Base-by-base conservation (phyloP, 108 stramenopile species). In the Nitzschia sp. region DNA sequence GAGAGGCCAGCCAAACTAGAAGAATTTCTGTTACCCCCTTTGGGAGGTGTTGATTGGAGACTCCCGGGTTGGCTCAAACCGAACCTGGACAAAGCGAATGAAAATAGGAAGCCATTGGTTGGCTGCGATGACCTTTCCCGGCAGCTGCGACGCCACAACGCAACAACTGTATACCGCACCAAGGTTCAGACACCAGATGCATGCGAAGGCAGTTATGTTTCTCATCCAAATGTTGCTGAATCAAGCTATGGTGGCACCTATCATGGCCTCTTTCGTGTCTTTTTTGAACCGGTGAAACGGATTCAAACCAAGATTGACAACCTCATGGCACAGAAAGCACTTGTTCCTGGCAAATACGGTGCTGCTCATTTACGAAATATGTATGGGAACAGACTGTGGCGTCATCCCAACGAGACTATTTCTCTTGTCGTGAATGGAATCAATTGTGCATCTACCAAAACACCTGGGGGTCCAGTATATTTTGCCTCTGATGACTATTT, bases 11-110 rank as follows among this genome's bases (percentile, higher is more conserved):
- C 44, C 42, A 42, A 60, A 21, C 43, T 84, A 39, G 73, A 80
- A 63, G 73, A 80, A 43, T 84, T 80, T 54, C 70, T 84, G 7
- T 51, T 75, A 3, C 83, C 83, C 11, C 73, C 77, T 2, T 21
- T 10, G 1, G 59, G 61, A 22, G 73, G 73, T 15, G 52, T 80
- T 20, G 70, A 80, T 69, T 80, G 79, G 79, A 57, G 46, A 7
- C 50, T 67, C 6, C 73, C 73, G 3, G n/a, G 48, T 10, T 73
- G 65, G 43, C 48, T 73, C 37, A 51, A 42, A 17, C 61, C 26
- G 10, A 7, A 51, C 17, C 14, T 44, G 7, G 41, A 34, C 5
- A 1, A 5, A 1, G 29, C 29, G 5, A 15, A 19, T 39, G 40
- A 46, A 46, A 21, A 46, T 12, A 59, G n/a, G 15, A 59, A 14